Evolutionary conservation across 2,329 filamentous ascomycete genomes (phyloP), one percentile per base, ranked within the genome.

Genomic region (Penicillium sp.): DNA sequence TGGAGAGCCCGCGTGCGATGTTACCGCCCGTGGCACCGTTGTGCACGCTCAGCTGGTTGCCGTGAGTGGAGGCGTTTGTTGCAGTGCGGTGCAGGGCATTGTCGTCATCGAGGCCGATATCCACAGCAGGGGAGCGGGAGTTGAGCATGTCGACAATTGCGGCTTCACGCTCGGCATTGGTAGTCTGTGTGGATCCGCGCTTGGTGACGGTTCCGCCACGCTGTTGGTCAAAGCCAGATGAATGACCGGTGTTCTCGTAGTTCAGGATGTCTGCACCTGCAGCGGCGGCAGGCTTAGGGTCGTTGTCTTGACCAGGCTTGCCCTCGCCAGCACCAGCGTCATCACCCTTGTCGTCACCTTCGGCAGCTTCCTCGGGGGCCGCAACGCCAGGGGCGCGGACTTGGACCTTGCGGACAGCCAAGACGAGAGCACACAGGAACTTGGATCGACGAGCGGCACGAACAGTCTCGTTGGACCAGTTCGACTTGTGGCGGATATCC

Each of bases 381-480:
- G 87, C 89, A 55, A 88, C 92, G 39, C 88, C 92, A 52, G 93
- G 93, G 18, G 79, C 86, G 64, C 90, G 83, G 67, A 99, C 93
- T 9, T 92, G 93, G 16, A 99, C 82, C 76, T 88, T 92, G 75
- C 91, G 89, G 54, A 97, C 78, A 3, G 93, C 92, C 8, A 92
- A 75, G 4, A 94, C 87, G 54, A 99, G 79, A 0, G 94, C 94
- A 69, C 92, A 96, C 86, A 97, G 96, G 77, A 99, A 97, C 75
- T 96, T 97, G 71, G 89, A 95, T 56, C 93, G 87, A 48, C 92
- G 86, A 6, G 88, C 83, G 16, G 88, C 87, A 39, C 92, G 88
- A 39, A 97, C 82, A 1, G 84, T 81, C 63, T 96, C 93, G 73
- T 97, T 92, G 63, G 90, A 85, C 89, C 90, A 93, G 76, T 93